Evolutionary conservation across 2,329 filamentous ascomycete genomes (phyloP), one percentile per base, ranked within the genome.

Genomic region (Hyphodiscus sp.): DNA sequence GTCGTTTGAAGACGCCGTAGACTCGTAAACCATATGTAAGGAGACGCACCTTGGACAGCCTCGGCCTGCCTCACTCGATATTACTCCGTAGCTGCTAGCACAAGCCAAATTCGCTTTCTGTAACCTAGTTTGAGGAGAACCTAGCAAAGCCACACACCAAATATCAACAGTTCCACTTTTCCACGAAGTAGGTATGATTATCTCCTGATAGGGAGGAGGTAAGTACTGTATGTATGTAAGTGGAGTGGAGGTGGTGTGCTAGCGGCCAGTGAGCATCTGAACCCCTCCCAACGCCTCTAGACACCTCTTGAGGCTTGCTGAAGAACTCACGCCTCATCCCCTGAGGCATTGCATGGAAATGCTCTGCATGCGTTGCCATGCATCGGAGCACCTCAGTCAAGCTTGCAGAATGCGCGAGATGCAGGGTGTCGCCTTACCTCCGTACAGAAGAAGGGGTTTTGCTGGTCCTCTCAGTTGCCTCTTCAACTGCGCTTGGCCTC

Each of bases 301-400:
- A 38, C 11, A 13, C 11, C 33, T 38, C 33, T 13, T 4, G 33
- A 38, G 16, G 11, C 13, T 38, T 38, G 33, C 33, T 38, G 33
- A 38, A 38, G 33, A 38, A 13, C 11, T 38, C 11, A 38, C 11
- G 8, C 23, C 23, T 38, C 33, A 38, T n/a, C 33, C 29, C 33
- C 33, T 38, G 33, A 38, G 33, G 33, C 33, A 6, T 38, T 38
- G 11, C 33, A 38, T n/a, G 33, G 16, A 4, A n/a, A 38, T 38
- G 5, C 33, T 38, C 33, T 38, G 33, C 33, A 38, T 38, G 33
- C 33, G 33, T 38, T 38, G 33, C 33, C 33, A 38, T 45, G 49
- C 42, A 41, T 50, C 48, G 48, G 48, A 18, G 41, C 48, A 43
- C 48, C 48, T 41, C 20, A 44, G 41, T 30, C 41, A 50, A 44